Evolutionary conservation across 2,329 filamentous ascomycete genomes (phyloP).

Genomic region (Talaromyces funiculosus): DNA sequence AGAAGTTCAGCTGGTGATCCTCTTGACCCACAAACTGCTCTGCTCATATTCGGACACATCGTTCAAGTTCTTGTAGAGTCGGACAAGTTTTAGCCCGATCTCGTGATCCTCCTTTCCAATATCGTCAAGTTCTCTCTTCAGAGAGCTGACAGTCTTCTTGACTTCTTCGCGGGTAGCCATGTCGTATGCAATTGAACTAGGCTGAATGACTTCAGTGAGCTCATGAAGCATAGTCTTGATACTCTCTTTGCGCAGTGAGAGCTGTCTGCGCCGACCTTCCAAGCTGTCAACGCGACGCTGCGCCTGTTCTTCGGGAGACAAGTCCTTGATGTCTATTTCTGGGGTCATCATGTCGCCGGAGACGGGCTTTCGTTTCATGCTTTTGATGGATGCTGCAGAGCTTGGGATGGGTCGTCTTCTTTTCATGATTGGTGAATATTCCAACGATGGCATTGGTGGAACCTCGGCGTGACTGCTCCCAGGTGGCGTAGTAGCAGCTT

Average conservation of each 20-base stretch:
- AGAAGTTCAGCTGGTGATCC: constrained; percentile 51
- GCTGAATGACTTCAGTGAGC: constrained; percentile 72
- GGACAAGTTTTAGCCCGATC: constrained; percentile 66
- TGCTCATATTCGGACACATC: constrained; percentile 50
- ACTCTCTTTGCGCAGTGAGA: constrained; percentile 64
- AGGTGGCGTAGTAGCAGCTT: constrained; percentile 13
- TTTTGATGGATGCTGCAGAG: constrained; percentile 26
- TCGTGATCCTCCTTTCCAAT: constrained; percentile 73
- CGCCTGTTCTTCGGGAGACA: constrained; percentile 52
- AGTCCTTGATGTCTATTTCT: constrained; percentile 5
- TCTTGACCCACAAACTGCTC: constrained; percentile 68
- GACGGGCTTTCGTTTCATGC: constrained; percentile 38
- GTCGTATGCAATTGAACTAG: constrained; percentile 59
- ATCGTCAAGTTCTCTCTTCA: constrained; percentile 64
- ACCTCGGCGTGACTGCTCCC: constrained; percentile 25
- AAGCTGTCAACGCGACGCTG: constrained; percentile 62
- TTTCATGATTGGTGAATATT: constrained; percentile 33
- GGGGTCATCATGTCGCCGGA: constrained; percentile 20
- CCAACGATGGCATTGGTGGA: constrained; percentile 27
- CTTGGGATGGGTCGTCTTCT: constrained; percentile 36
- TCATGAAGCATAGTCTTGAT: constrained; percentile 67
- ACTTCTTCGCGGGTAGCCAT: constrained; percentile 55
- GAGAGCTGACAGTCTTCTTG: constrained; percentile 59
- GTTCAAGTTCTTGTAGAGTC: constrained; percentile 69
- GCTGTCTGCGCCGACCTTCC: constrained; percentile 58